Base-by-base conservation (phyloP, 768 basidiomycete genomes). In the Mycena crocata region DNA sequence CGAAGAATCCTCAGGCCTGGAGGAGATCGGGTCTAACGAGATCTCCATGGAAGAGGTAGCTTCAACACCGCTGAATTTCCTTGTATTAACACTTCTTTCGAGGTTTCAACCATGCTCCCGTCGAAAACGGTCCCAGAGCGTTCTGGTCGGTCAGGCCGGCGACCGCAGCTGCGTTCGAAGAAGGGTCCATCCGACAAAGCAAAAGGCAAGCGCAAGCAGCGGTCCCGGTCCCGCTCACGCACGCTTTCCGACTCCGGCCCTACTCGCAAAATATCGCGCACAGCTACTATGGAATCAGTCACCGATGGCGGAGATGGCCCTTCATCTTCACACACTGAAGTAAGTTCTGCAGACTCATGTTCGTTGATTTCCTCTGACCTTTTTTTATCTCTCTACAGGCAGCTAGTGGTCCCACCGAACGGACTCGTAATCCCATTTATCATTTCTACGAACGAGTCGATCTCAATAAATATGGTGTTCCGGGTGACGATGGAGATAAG, bases 381-480 rank as follows among this genome's bases (percentile, higher is more conserved):
- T 9, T 9, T 37, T 37, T 9, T 17, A 37, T 9, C 9, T 37
- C 9, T 37, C 17, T 9, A 37, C 17, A 37, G 9, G 9, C 37
- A 37, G 37, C 9, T 37, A 9, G 28, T 30, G 26, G 26, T 28
- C 30, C 46, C 46, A 9, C 37, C 37, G 37, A 37, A 17, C 24
- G 23, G 34, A 35, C 35, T 39, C 51, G 51, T 35, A 67, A 54
- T 24, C 39, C 50, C 2, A 57, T 71, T 15, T 67, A 71, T 40
- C 34, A 64, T 23, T 71, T 71, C 58, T 71, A 67, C 45, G 51
- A 71, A 56, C 14, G 42, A 1, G 57, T 64, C 1, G 45, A 31
- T 15, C n/a, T 44, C 37, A 52, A 60, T 24, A 42, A 35, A 26
- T 50, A 64, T 37, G 69, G 69, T 2, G 40, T 50, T 12, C 21